Conservation (phyloP, 345 rosid species). For the Ceriops zippeliana region DNA sequence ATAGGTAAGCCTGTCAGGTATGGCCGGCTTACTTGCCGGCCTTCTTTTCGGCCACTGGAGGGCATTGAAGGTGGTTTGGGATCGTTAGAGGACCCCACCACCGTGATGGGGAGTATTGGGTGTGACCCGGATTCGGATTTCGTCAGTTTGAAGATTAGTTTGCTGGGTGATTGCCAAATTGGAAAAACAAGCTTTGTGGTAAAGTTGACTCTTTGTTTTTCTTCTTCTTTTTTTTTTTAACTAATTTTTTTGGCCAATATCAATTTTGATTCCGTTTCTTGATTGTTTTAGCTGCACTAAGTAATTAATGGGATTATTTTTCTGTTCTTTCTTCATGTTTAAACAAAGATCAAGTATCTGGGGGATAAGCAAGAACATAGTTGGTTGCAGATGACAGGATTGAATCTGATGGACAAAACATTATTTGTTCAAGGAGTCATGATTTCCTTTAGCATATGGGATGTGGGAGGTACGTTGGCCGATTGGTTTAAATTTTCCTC, state of each 20-base stretch:
- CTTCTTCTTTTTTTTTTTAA: neutral
- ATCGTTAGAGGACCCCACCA: constrained; percentile 11
- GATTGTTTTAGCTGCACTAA: neutral
- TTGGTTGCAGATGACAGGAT: constrained; percentile 69
- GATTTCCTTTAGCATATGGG: constrained; percentile 91
- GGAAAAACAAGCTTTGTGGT: constrained; percentile 95
- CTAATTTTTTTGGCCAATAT: neutral
- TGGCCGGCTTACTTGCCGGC: constrained; percentile 43
- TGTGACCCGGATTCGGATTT: constrained; percentile 66
- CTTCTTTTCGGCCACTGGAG: constrained; percentile 37
- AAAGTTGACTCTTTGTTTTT: constrained; percentile 8
- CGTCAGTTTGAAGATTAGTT: constrained; percentile 79
- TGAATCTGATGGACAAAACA: constrained; percentile 87
- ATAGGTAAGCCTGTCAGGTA: constrained; percentile 53
- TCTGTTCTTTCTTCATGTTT: neutral
- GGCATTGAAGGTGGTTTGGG: constrained; percentile 3
- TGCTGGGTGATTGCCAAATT: constrained; percentile 87
- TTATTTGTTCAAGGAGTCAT: constrained; percentile 71
- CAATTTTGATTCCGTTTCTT: too few species aligned
- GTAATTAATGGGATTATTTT: neutral
- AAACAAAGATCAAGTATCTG: constrained; percentile 60
- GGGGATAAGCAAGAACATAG: constrained; percentile 71
- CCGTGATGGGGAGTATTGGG: constrained; percentile 26
- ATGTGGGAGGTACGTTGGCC: constrained; percentile 66
- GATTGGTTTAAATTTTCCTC: neutral